Conservation (phyloP, 306 rosid genomes). For the Glycine tomentella region DNA sequence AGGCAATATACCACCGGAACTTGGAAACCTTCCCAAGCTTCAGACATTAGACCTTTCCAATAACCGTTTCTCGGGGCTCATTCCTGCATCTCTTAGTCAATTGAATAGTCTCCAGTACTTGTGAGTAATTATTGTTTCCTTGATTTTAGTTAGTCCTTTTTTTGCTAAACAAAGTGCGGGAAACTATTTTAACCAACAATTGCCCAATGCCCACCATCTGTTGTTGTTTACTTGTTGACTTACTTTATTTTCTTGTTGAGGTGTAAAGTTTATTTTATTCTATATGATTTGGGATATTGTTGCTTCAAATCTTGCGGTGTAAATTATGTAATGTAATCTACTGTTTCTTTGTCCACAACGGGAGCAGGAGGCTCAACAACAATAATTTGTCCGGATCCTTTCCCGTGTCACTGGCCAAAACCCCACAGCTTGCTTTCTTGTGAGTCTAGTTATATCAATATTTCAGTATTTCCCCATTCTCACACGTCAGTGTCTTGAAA, state of each 20-base stretch:
- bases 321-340: slow-evolving; percentile 3
- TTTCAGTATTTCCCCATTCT: slow-evolving; percentile 27
- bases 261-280: not conserved
- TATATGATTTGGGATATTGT: slow-evolving; percentile 29
- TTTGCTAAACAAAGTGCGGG: slow-evolving; percentile 46
- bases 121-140: slow-evolving; percentile 58
- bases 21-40: slow-evolving; percentile 74
- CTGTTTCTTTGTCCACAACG: slow-evolving; percentile 53
- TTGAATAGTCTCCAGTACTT: slow-evolving; percentile 73
- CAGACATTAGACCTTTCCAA: slow-evolving; percentile 93
- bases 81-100: slow-evolving; percentile 74
- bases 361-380: slow-evolving; percentile 92
- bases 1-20: slow-evolving; percentile 77
- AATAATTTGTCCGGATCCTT: slow-evolving; percentile 89
- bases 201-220: not conserved
- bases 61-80: slow-evolving; percentile 69
- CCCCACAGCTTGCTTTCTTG: slow-evolving; percentile 94
- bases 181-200: too few relatives aligned
- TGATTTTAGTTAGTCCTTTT: slow-evolving; percentile 30
- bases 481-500: slow-evolving; percentile 47
- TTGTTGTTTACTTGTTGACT: slow-evolving; percentile 15
- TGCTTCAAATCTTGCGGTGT: slow-evolving; percentile 19
- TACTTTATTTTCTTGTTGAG: slow-evolving; percentile 4
- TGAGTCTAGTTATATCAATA: slow-evolving; percentile 62
- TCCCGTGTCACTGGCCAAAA: slow-evolving; percentile 78